phyloP scores from a whole-genome alignment of 1,284 basidiomycete genomes.

The Takashimella tepidaria region DNA sequence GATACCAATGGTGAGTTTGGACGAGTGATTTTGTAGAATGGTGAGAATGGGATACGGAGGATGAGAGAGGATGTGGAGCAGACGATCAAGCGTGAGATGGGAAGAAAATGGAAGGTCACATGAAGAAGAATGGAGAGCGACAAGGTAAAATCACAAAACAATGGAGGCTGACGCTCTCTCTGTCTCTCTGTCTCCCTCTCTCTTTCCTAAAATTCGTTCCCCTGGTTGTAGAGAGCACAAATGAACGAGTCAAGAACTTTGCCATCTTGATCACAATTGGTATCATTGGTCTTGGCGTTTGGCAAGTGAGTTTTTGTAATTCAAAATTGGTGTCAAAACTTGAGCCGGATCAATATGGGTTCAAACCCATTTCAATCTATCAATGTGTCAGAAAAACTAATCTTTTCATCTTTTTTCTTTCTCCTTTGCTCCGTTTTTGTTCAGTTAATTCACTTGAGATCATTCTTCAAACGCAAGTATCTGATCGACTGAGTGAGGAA shows the following conservation, averaged over 20 bases:
- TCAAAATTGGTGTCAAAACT: too few relatives aligned
- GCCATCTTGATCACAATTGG: slow-evolving; percentile 80
- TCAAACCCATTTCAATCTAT: too few relatives aligned
- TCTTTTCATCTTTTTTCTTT: too few relatives aligned
- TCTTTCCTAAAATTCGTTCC: slow-evolving; percentile 9
- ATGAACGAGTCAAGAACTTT: slow-evolving; percentile 84
- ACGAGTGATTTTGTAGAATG: neutral
- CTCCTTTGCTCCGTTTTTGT: too few relatives aligned
- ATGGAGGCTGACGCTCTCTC: slow-evolving; percentile 1
- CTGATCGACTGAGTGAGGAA: slow-evolving; percentile 69
- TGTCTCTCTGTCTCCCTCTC: too few relatives aligned
- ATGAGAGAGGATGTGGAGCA: neutral
- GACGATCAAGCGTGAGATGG: too few relatives aligned
- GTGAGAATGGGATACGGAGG: neutral
- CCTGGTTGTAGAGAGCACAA: slow-evolving; percentile 83
- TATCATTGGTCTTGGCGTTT: slow-evolving; percentile 75
- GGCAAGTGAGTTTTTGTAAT: slow-evolving; percentile 73
- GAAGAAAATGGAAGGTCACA: too few relatives aligned
- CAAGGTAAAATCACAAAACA: too few relatives aligned
- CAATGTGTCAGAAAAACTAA: too few relatives aligned
- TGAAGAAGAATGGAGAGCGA: too few relatives aligned
- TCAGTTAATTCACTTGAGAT: slow-evolving; percentile 75
- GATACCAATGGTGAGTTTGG: slow-evolving; percentile 74
- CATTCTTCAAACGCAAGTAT: slow-evolving; percentile 96
- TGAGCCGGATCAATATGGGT: too few relatives aligned